Evolutionary conservation across 768 basidiomycete genomes (phyloP), one percentile per base, ranked within the genome.

Genomic region (Ephemerocybe angulata): DNA sequence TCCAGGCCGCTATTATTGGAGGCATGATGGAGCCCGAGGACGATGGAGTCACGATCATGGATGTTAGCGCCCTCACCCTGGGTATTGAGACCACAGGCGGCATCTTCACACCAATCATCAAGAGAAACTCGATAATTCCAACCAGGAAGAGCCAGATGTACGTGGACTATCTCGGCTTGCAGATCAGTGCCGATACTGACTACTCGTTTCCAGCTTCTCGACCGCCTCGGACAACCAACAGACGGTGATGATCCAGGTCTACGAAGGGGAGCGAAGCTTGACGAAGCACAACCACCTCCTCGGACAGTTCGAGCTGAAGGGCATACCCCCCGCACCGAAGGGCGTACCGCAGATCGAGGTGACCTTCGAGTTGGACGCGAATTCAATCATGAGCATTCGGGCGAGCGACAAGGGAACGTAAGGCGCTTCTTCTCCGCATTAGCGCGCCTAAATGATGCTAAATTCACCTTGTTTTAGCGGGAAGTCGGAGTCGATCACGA

Each of bases 61-160:
- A 8, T 35, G 33, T 98, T 68, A 88, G 87, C 77, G 94, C 96
- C 25, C 83, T 98, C 37, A 96, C 96, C 28, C 92, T 98, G 68
- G 95, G 96, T 83, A 99, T 98, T 64, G 96, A 98, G 82, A 98
- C 95, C 64, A 96, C 95, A 33, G 94, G 96, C 65, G 93, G 94
- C 70, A 94, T 98, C 63, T 92, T 98, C 81, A 98, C 94, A 62
- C 97, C 96, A 74, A 82, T 99, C 66, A 98, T 99, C 65, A 82
- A 92, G 57, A 88, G 96, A 64, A 98, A 98, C 85, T 98, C 96
- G 40, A 93, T 96, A 67, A 94, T 98, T 69, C 96, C 96, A 56
- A 98, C 95, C 64, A 88, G 90, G 79, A 98, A 98, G 81, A 86
- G 85, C 58, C 94, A 98, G 76, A 96, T 89, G n/a, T n/a, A n/a